Evolutionary conservation across 208 protist genomes (phyloP), one percentile per base, ranked within the genome.

Genomic region (Leptomonas pyrrhocoris): DNA sequence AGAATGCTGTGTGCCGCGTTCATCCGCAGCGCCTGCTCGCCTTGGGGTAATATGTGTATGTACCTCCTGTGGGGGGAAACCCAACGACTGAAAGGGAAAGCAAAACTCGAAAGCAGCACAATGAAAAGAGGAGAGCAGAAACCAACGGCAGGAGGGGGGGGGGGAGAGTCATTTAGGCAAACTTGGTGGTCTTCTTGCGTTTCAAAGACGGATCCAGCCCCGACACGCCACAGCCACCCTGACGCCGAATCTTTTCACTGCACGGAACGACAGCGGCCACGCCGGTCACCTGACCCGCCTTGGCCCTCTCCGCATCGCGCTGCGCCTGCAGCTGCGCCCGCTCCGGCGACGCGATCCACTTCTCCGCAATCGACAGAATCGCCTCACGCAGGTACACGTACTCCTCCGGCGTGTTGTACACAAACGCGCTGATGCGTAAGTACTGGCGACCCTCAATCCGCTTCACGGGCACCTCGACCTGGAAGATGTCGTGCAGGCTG

Each of bases 391-490:
- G 75, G 61, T 90, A 95, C 8, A 81, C 74, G 70, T 97, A 97
- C 61, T 97, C 90, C 30, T 69, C 81, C 0, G 86, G 81, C 0
- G 84, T 85, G 68, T 97, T 97, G 83, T 97, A 96, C 2, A 97
- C 84, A 75, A 95, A 96, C 8, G 71, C 86, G 53, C 90, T 96
- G 67, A 97, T 85, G 23, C 94, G 88, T 6, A 94, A 42, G 46
- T 96, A 97, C 34, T 89, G 84, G 21, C 84, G 74, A 8, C 77
- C 79, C 43, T 97, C 84, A 18, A 97, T 77, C 2, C 69, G 79
- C 74, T 97, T 97, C 9, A 96, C 83, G 23, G 94, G 94, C 30
- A 96, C 94, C 77, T 97, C 92, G 21, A 97, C 80, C 18, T 57
- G 74, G 77, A 85, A 92, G 13, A 85, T 43, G 46, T 92, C 84